Percentiles rank a stretch among this genome's conserved stretches.
Conservation (phyloP, 2,329 filamentous ascomycete genomes). For the Ophiocordyceps camponoti-leonardi region DNA sequence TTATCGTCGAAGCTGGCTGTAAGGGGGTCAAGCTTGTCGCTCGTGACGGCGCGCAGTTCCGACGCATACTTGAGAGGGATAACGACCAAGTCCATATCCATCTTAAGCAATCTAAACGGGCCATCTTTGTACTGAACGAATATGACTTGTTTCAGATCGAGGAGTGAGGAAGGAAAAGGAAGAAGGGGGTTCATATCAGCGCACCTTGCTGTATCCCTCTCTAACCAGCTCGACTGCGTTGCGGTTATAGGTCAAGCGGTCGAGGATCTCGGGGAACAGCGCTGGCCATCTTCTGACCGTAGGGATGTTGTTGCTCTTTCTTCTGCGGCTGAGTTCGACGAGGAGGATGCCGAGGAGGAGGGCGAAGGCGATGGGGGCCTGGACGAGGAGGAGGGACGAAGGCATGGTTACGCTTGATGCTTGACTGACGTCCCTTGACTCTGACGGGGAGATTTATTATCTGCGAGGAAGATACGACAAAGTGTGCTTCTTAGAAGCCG, state of each 20-base stretch:
- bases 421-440: no score
- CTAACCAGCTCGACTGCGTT: slow-evolving; percentile 2
- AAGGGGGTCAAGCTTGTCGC: slow-evolving; percentile 4
- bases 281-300: slow-evolving; percentile 3
- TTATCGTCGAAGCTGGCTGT: slow-evolving; percentile 6
- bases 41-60: slow-evolving; percentile 4
- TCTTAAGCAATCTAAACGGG: slow-evolving; percentile 4
- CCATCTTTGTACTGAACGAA: slow-evolving; percentile 1
- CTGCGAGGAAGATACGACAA: no score
- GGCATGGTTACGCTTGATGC: not conserved
- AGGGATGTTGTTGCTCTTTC: not conserved
- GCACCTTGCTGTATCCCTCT: slow-evolving; percentile 3
- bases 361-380: not conserved
- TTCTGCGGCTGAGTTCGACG: not conserved
- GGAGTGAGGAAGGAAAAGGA: not conserved
- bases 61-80: slow-evolving; percentile 4
- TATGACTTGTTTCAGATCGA: no score
- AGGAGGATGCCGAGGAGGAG: not conserved
- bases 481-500: no score
- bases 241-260: slow-evolving; percentile 4
- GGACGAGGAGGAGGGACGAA: not conserved
- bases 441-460: no score
- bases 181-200: not conserved
- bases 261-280: slow-evolving; percentile 2
- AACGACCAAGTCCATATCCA: slow-evolving; percentile 5